A percentile compares a stretch with the other conserved stretches of the same genome.
Evolutionary conservation across 2,329 filamentous ascomycete species (phyloP).

Genomic region (Penicillium expansum): DNA sequence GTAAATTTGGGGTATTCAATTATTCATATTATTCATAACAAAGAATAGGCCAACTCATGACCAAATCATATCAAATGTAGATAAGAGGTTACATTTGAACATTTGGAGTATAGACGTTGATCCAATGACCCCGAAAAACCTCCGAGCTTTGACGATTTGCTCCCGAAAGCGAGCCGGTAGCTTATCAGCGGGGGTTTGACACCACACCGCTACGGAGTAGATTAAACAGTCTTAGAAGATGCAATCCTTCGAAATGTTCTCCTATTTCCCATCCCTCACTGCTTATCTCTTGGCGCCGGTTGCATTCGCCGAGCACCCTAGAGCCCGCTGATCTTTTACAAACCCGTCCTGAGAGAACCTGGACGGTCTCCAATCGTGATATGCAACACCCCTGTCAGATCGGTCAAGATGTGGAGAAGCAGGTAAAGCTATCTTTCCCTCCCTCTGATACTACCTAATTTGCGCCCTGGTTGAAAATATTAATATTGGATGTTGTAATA

Average conservation of each 20-base stretch:
- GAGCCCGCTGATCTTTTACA: not conserved
- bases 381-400: conserved; percentile 10
- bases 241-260: not conserved
- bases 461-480: not conserved
- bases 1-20: no score
- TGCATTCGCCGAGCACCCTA: not conserved
- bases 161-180: not conserved
- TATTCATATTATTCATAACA: no score
- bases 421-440: conserved; percentile 21
- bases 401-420: conserved; percentile 32
- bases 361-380: not conserved
- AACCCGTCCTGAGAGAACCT: not conserved
- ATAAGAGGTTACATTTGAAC: not conserved
- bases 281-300: no score
- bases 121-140: not conserved
- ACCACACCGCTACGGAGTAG: not conserved
- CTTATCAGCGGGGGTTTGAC: conserved; percentile 11
- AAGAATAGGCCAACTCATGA: no score
- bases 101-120: not conserved
- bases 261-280: not conserved
- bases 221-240: not conserved
- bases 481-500: conserved; percentile 8
- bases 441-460: not conserved
- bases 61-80: not conserved
- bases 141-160: not conserved